Conservation (phyloP, 176 grass and related monocot species). For the Otatea glauca region DNA sequence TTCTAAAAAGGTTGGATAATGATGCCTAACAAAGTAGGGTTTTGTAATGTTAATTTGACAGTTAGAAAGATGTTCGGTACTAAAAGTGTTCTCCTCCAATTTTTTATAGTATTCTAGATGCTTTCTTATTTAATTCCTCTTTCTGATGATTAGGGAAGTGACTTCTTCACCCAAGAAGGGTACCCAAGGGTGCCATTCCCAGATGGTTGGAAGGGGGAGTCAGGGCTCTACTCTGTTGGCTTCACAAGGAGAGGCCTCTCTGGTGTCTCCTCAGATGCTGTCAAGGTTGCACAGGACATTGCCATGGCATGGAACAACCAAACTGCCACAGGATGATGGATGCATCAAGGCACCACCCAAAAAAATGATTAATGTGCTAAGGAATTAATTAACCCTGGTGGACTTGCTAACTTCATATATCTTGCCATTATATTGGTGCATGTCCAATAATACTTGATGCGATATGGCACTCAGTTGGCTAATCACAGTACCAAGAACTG, state of each 20-base stretch:
- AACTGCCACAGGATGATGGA: constrained; percentile 40
- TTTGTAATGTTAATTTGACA: constrained; percentile 46
- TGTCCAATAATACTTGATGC: constrained; percentile 23
- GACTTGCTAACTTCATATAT: constrained; percentile 33
- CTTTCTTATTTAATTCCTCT: background rate
- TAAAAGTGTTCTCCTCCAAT: constrained; percentile 8
- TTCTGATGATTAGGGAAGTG: constrained; percentile 45
- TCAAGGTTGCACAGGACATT: constrained; percentile 69
- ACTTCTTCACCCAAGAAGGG: constrained; percentile 53
- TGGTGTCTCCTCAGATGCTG: constrained; percentile 71
- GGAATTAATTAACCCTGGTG: constrained; percentile 24
- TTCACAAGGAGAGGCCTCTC: constrained; percentile 79
- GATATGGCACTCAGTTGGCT: constrained; percentile 15
- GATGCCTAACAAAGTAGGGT: constrained; percentile 45
- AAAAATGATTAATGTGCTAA: background rate
- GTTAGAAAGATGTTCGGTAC: constrained; percentile 53
- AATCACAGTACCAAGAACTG: background rate
- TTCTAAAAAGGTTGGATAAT: constrained; percentile 34
- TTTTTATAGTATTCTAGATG: background rate
- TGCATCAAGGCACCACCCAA: background rate
- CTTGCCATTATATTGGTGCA: constrained; percentile 5
- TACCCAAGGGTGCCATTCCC: constrained; percentile 61
- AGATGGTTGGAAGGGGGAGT: constrained; percentile 57
- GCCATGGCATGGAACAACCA: constrained; percentile 67
- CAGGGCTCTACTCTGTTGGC: constrained; percentile 75